These are phyloP conservation scores for Echites panduratus DNA, from an alignment of 257 asterid species.

Conservation along the genomic window DNA sequence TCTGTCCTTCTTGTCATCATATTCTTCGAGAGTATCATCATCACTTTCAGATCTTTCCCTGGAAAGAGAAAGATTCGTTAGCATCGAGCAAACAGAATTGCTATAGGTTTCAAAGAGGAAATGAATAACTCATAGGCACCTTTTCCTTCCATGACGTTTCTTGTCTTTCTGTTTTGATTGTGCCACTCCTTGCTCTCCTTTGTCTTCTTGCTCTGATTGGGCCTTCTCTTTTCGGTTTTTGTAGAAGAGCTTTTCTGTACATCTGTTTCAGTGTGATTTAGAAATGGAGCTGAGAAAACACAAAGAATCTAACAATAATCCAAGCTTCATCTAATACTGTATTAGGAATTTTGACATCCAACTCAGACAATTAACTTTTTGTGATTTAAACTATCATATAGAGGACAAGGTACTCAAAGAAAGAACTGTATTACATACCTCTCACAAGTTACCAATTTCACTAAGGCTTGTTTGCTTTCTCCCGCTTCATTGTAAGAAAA, in stretches of 20 bases:
- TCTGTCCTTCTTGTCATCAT: slow-evolving; percentile 40
- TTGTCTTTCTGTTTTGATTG: slow-evolving; percentile 36
- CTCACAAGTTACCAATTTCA: slow-evolving; percentile 89
- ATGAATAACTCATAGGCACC: slow-evolving; percentile 31
- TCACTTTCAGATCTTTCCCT: slow-evolving; percentile 73
- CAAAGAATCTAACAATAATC: background rate
- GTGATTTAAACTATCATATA: background rate
- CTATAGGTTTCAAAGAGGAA: background rate
- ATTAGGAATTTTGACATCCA: slow-evolving; percentile 4
- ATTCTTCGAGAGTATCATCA: slow-evolving; percentile 35
- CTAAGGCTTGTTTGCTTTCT: slow-evolving; percentile 92
- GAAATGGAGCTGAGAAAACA: slow-evolving; percentile 1
- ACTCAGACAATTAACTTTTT: background rate
- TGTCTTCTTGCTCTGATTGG: slow-evolving; percentile 34
- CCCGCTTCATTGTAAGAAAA: slow-evolving; percentile 94
- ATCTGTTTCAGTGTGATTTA: slow-evolving; percentile 37
- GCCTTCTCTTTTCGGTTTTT: slow-evolving; percentile 78
- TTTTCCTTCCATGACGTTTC: slow-evolving; percentile 46
- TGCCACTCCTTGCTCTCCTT: slow-evolving; percentile 54
- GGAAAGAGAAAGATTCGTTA: slow-evolving; percentile 23
- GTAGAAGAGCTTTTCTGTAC: slow-evolving; percentile 82
- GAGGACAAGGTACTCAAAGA: background rate
- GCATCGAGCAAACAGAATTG: slow-evolving; percentile 2
- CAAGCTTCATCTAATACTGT: background rate
- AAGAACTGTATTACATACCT: slow-evolving; percentile 33